Evolutionary conservation across 768 basidiomycete species (phyloP), one percentile per base, ranked within the genome.

Genomic region (Sporobolomyces roseus): DNA sequence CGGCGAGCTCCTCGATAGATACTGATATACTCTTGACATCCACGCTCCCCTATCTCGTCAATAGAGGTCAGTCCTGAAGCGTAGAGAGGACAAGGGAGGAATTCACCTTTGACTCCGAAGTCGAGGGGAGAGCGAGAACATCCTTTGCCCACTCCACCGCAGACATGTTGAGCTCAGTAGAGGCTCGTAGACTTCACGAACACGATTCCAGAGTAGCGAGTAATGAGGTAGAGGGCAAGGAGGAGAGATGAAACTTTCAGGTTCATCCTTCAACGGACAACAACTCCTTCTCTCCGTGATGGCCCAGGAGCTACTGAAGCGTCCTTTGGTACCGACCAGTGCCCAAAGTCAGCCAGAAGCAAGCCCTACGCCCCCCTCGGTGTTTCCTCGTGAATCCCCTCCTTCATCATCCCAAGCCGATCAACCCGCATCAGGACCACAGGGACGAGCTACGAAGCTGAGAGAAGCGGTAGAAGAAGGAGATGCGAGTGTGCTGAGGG

Each of bases 401-500:
- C n/a, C n/a, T n/a, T n/a, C n/a, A n/a, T n/a, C n/a, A n/a, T n/a
- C n/a, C n/a, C n/a, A n/a, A n/a, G n/a, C n/a, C n/a, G 38, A 41
- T 41, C 38, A 41, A 41, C 9, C 45, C 45, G 45, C 6, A 10
- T 1, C 45, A 3, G 13, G 14, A 35, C 6, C 21, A 2, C 45
- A 3, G 13, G 14, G 25, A 14, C 38, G n/a, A 41, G 38, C 38
- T 50, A 58, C 1, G 53, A 32, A 36, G 25, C 43, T n/a, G 35
- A 64, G 14, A 51, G 72, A n/a, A 74, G 79, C 79, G 1, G 56
- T 77, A 6, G 67, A 70, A 2, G 56, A 70, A 27, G 30, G 67
- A 5, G 78, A 79, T 58, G 27, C 76, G 6, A 55, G 43, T 3
- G 43, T 55, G 3, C 70, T 80, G 10, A 49, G 78, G 25, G 41